These are phyloP conservation scores for Paxillus ammoniavirescens DNA, from an alignment of 768 basidiomycete genomes.

Conservation along the genomic window DNA sequence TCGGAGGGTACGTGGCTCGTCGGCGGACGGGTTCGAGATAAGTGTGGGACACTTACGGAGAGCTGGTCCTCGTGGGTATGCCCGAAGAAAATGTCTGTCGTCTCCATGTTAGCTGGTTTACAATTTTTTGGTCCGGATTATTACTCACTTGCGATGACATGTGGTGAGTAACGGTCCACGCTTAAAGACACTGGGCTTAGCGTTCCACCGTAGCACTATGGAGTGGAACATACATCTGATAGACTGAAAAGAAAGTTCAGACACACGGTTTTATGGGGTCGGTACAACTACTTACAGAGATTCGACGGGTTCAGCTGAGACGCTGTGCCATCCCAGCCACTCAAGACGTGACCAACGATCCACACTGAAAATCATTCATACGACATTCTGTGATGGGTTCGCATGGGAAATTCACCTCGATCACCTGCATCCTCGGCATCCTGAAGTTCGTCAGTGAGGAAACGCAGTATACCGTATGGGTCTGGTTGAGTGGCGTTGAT, in stretches of 20 bases:
- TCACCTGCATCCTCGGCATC: slow-evolving; percentile 50
- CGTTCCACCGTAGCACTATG: background rate
- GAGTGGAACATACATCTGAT: slow-evolving; percentile 39
- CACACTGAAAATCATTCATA: slow-evolving; percentile 32
- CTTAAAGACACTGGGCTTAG: no score
- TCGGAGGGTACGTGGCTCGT: background rate
- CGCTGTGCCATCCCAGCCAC: slow-evolving; percentile 46
- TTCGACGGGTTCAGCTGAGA: slow-evolving; percentile 42
- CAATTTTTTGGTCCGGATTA: background rate
- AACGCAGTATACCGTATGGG: slow-evolving; percentile 47
- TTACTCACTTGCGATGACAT: slow-evolving; percentile 43
- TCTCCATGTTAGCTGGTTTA: background rate
- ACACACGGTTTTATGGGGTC: background rate
- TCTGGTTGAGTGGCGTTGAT: slow-evolving; percentile 47
- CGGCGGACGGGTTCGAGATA: no score
- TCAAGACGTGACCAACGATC: slow-evolving; percentile 50
- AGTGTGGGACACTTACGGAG: slow-evolving; percentile 36
- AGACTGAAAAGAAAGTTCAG: slow-evolving; percentile 31
- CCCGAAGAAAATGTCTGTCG: slow-evolving; percentile 63
- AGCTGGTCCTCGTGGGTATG: slow-evolving; percentile 74
- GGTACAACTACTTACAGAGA: slow-evolving; percentile 34
- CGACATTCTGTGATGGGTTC: background rate
- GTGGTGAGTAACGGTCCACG: slow-evolving; percentile 46
- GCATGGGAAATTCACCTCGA: slow-evolving; percentile 30
- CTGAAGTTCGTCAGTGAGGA: slow-evolving; percentile 51